phyloP scores from a whole-genome alignment of 495 filamentous ascomycete species.

The Tuber aestivum region DNA sequence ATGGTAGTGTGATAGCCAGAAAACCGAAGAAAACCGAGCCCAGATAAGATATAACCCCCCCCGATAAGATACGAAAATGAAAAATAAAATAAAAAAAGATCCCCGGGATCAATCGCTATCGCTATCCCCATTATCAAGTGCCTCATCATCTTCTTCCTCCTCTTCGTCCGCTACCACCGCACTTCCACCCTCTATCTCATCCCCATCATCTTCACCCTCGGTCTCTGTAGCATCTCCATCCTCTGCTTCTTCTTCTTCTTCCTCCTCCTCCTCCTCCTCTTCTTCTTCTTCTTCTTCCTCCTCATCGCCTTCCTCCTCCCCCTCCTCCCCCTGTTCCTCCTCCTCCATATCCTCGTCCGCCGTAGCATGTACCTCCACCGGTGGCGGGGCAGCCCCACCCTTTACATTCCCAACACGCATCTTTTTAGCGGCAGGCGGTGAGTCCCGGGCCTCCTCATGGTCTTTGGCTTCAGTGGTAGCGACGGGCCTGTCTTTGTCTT shows the following conservation, averaged over 20 bases:
- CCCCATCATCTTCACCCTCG: slow-evolving; percentile 1
- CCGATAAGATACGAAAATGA: neutral
- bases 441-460: slow-evolving; percentile 13
- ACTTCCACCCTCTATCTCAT: neutral
- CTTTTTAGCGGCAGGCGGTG: slow-evolving; percentile 23
- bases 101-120: neutral
- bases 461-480: neutral
- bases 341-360: neutral
- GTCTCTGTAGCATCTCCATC: neutral
- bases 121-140: slow-evolving; percentile 1
- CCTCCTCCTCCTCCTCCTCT: neutral
- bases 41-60: neutral
- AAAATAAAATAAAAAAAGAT: neutral
- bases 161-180: neutral
- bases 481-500: neutral
- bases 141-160: slow-evolving; percentile 9
- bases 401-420: slow-evolving; percentile 18
- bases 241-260: slow-evolving; percentile 9
- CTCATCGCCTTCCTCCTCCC: neutral
- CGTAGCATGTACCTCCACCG: neutral
- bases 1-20: neutral
- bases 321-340: neutral
- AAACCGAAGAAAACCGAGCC: neutral
- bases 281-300: neutral
- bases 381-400: neutral